Conservation (phyloP, 768 basidiomycete species). For the Boletus sp. region DNA sequence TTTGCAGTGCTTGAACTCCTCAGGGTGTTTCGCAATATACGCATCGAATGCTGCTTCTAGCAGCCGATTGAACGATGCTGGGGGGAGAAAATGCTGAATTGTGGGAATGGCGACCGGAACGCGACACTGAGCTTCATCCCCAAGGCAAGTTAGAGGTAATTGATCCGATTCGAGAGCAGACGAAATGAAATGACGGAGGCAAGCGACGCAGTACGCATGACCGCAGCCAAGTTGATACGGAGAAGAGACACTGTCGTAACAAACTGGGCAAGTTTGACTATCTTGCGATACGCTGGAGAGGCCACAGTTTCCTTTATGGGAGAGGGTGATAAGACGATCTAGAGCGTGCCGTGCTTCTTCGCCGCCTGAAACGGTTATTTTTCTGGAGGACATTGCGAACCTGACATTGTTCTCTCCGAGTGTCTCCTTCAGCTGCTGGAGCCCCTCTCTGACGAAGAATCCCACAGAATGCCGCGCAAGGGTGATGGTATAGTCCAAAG, state of each 20-base stretch:
- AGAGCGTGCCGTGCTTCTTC: constrained; percentile 54
- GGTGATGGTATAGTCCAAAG: constrained; percentile 40
- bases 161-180: constrained; percentile 53
- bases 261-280: constrained; percentile 48
- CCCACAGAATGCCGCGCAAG: constrained; percentile 42
- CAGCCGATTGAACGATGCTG: constrained; percentile 53
- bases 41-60: constrained; percentile 54
- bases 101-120: constrained; percentile 50
- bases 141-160: constrained; percentile 71
- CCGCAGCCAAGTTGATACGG: constrained; percentile 57
- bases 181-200: constrained; percentile 55
- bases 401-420: constrained; percentile 54
- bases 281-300: constrained; percentile 1
- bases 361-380: constrained; percentile 52
- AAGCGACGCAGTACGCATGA: constrained; percentile 64
- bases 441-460: constrained; percentile 50
- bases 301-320: constrained; percentile 25
- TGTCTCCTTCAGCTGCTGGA: constrained; percentile 49
- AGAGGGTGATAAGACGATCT: constrained; percentile 43
- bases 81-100: constrained; percentile 50
- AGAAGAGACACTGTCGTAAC: constrained; percentile 43
- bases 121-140: constrained; percentile 57
- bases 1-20: constrained; percentile 71
- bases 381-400: constrained; percentile 42
- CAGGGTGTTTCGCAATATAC: constrained; percentile 55